Base-by-base conservation (phyloP, 306 rosid species). In the Rubus idaeus region DNA sequence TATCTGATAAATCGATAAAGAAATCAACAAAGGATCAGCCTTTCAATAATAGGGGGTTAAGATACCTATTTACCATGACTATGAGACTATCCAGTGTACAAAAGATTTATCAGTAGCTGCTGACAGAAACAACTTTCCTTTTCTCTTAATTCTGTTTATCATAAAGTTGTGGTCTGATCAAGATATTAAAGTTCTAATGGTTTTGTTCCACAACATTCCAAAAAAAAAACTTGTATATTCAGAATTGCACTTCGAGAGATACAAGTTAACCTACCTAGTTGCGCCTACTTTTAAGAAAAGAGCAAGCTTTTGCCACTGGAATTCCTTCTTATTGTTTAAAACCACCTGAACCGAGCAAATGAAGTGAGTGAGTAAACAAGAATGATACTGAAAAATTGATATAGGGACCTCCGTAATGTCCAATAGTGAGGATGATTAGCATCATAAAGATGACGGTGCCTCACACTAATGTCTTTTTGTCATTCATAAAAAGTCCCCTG, bases 281-380 rank as follows among this genome's bases (percentile, higher is more conserved):
- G 89, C 90, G 80, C 98, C 98, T 64, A 90, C 83, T 80, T 91
- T 88, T 78, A 94, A 84, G 81, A 94, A 95, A 46, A 95, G 81
- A 78, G 87, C 84, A 79, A 95, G 88, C 88, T 88, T 95, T 78
- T 90, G 88, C 98, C 98, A 92, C 78, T 76, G 95, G 77, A 92
- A 90, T 82, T 95, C 96, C 80, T 78, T 92, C 88, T 81, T 92
- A 67, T 81, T 87, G 88, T 95, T 90, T 50, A 95, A 92, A 68
- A 92, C 90, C 81, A 88, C 98, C 98, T 92, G 80, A 67, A 79
- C 50, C 21, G 20, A 73, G 37, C 73, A 75, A 75, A 81, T 16
- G 42, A 50, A 75, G 69, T 30, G 16, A 56, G 75, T 61, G 50
- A 23, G 40, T 5, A 44, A 23, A 37, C 57, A 79, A 42, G 30